phyloP scores from a whole-genome alignment of 257 asterid genomes.

The Gynochthodes officinalis region DNA sequence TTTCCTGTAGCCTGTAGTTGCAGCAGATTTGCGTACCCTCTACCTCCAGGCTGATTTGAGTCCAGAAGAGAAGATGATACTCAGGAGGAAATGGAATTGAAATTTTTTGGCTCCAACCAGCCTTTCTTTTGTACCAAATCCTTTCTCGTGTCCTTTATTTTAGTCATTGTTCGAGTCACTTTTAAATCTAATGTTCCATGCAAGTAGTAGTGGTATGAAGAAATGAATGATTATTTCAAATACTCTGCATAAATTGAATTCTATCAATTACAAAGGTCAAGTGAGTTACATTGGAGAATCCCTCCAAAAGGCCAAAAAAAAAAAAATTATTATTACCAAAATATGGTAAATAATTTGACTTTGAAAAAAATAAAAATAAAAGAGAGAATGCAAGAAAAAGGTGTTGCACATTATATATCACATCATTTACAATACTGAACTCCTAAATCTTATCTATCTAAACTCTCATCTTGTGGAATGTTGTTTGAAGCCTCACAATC shows the following conservation, averaged over 20 bases:
- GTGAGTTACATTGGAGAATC: constrained; percentile 23
- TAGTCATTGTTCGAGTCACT: not conserved
- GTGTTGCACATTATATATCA: constrained; percentile 10
- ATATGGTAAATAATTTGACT: not conserved
- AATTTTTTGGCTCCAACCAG: not conserved
- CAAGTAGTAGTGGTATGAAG: no score
- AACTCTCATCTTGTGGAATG: constrained; percentile 40
- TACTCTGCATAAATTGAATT: constrained; percentile 18
- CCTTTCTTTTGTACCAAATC: not conserved
- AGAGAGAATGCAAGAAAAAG: no score
- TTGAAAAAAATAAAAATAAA: not conserved
- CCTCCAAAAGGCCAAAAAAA: not conserved
- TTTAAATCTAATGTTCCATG: not conserved
- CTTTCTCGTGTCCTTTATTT: not conserved
- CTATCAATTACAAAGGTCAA: constrained; percentile 27
- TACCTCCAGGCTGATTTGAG: constrained; percentile 5
- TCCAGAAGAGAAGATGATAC: constrained; percentile 20
- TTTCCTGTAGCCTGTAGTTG: not conserved
- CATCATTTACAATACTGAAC: constrained; percentile 47
- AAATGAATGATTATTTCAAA: no score
- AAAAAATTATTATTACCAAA: not conserved
- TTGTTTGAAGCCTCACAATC: constrained; percentile 36
- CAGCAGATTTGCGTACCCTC: not conserved
- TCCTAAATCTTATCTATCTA: constrained; percentile 29
- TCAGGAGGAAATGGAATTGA: constrained; percentile 1